Conservation (phyloP, 805 yeast species). For the Lipomyces starkeyi region DNA sequence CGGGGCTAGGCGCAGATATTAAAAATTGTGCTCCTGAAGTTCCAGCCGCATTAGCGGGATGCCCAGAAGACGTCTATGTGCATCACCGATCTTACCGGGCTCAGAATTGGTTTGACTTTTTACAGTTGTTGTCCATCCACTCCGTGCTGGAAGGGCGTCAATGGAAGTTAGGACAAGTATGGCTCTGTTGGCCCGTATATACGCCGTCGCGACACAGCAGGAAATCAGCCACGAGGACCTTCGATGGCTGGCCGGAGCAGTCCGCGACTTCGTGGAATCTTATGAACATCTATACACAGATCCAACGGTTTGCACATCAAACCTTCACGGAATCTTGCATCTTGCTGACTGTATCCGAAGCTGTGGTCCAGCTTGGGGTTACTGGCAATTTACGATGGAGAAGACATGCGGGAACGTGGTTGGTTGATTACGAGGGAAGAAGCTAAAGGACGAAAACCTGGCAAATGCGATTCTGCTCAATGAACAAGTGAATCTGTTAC, state of each 20-base stretch:
- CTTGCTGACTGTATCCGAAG: neutral
- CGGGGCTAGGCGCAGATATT: no score
- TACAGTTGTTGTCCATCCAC: neutral
- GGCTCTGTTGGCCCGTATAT: no score
- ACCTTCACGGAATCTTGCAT: neutral
- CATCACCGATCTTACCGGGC: neutral
- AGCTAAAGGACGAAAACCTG: slow-evolving; percentile 5
- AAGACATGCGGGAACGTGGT: slow-evolving; percentile 1
- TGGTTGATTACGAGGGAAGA: neutral
- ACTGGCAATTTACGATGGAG: slow-evolving; percentile 5
- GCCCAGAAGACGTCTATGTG: no score
- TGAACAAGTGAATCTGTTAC: neutral
- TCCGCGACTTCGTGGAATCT: no score
- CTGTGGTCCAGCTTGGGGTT: slow-evolving; percentile 3
- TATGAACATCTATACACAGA: neutral
- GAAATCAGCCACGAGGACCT: no score
- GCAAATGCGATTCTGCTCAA: neutral
- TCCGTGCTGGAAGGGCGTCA: neutral
- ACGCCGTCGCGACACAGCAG: no score
- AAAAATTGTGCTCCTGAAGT: no score
- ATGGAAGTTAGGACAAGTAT: neutral
- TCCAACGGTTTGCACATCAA: slow-evolving; percentile 3
- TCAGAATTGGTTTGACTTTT: slow-evolving; percentile 5
- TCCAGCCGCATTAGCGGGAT: no score
- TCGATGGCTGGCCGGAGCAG: no score